Evolutionary conservation across 106 monocot genomes (phyloP), one percentile per base, ranked within the genome.

Genomic region (Hemerocallis citrina): DNA sequence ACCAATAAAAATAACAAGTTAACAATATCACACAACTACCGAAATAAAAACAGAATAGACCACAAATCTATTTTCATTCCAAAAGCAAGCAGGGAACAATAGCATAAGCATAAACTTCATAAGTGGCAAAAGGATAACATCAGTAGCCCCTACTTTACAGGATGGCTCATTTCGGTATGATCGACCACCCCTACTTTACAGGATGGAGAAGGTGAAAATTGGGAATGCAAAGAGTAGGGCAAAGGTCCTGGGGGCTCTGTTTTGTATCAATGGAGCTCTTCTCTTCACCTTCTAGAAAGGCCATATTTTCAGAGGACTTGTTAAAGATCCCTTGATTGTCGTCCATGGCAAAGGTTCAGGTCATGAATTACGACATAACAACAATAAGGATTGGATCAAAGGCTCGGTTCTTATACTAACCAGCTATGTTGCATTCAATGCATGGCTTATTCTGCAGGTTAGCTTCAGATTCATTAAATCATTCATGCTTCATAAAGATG

Each of bases 391-490:
- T 54, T 84, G 79, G 75, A 47, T 84, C 31, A 75, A 71, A 66
- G 84, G 84, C 42, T 76, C 84, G 2, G 21, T 41, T 54, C 75
- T 84, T 20, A 61, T 84, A 29, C 59, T 79, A 0, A 32, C 47
- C 22, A 69, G 79, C 54, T 31, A 65, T 3, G 29, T 72, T 51
- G 72, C 68, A 20, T 84, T 69, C 40, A 69, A 75, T 43, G 64
- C 57, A 24, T 84, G 84, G 84, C 75, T 79, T 61, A 65, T 79
- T 43, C 60, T 84, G 16, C 84, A 79, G 79, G 75, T 72, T 33
- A 43, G 61, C 30, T 34, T 40, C 21, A n/a, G n/a, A n/a, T n/a
- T n/a, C n/a, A n/a, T n/a, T n/a, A n/a, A n/a, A n/a, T n/a, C n/a
- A n/a, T n/a, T n/a, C 23, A 24, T 60, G 5, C 27, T n/a, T n/a